A percentile compares a stretch with the other conserved stretches of the same genome.
phyloP scores from a whole-genome alignment of 139 green algal species.

The Edaphochlamys debaryana region DNA sequence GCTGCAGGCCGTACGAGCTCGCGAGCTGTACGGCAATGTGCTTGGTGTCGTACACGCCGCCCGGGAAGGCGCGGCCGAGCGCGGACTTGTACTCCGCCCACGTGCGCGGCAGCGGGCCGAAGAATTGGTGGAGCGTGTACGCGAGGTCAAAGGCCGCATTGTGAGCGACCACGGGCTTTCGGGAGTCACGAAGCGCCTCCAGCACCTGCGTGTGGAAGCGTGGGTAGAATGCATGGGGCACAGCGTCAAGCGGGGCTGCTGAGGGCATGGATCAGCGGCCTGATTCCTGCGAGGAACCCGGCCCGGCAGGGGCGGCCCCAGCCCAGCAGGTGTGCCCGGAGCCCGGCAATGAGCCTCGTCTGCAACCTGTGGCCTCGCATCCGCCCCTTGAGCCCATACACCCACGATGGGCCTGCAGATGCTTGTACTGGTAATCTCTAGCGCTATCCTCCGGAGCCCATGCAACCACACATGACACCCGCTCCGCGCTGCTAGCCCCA shows the following conservation, averaged over 20 bases:
- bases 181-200: constrained; percentile 62
- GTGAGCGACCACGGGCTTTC: constrained; percentile 69
- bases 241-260: neutral
- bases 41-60: constrained; percentile 83
- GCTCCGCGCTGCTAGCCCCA: no score
- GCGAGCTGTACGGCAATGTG: constrained; percentile 52
- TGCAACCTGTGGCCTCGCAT: no score
- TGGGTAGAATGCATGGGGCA: neutral
- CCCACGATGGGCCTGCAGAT: no score
- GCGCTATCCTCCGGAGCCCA: no score
- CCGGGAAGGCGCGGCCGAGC: constrained; percentile 64
- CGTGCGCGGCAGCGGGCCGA: constrained; percentile 31
- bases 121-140: constrained; percentile 70
- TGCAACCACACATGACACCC: no score
- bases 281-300: no score
- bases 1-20: neutral
- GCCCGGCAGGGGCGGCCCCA: no score
- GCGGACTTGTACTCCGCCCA: constrained; percentile 72
- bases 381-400: no score
- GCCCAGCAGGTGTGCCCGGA: no score
- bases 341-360: no score
- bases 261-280: neutral
- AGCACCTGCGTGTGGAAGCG: constrained; percentile 55
- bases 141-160: constrained; percentile 76
- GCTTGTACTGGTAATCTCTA: no score